These are phyloP conservation scores for Ephemerocybe angulata DNA, from an alignment of 768 basidiomycete genomes.

Conservation along the genomic window DNA sequence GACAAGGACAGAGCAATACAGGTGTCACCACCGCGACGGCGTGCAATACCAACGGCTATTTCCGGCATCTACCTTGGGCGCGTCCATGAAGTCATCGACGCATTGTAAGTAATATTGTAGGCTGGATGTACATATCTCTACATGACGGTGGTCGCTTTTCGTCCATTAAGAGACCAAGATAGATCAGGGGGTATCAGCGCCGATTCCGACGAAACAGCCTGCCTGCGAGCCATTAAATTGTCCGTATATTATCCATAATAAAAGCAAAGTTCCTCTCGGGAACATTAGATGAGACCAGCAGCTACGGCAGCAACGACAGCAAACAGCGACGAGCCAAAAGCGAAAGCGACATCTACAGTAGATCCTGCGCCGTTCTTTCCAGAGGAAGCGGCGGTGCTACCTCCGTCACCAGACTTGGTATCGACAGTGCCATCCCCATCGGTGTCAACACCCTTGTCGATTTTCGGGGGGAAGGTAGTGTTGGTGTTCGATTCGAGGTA, in stretches of 20 bases:
- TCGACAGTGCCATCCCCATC: constrained; percentile 38
- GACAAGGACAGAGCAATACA: neutral
- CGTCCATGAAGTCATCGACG: neutral
- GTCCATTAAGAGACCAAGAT: no score
- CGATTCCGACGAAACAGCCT: neutral
- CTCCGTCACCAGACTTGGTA: constrained; percentile 25
- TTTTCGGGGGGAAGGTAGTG: constrained; percentile 54
- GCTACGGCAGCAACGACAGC: constrained; percentile 3
- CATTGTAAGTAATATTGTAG: no score
- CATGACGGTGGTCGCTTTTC: no score
- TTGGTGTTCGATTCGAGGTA: constrained; percentile 86
- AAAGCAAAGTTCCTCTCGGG: no score
- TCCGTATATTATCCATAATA: neutral
- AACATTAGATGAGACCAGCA: constrained; percentile 4
- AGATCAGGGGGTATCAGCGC: no score
- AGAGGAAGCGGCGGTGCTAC: constrained; percentile 9
- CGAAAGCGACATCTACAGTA: neutral
- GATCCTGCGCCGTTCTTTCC: neutral
- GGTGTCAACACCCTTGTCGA: constrained; percentile 34
- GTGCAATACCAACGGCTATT: constrained; percentile 4
- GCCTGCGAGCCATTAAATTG: neutral
- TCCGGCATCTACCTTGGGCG: neutral
- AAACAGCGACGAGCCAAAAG: constrained; percentile 1
- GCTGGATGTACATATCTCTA: no score
- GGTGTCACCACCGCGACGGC: neutral